Conservation (phyloP, 495 filamentous ascomycete species). For the Geoglossum glabrum region DNA sequence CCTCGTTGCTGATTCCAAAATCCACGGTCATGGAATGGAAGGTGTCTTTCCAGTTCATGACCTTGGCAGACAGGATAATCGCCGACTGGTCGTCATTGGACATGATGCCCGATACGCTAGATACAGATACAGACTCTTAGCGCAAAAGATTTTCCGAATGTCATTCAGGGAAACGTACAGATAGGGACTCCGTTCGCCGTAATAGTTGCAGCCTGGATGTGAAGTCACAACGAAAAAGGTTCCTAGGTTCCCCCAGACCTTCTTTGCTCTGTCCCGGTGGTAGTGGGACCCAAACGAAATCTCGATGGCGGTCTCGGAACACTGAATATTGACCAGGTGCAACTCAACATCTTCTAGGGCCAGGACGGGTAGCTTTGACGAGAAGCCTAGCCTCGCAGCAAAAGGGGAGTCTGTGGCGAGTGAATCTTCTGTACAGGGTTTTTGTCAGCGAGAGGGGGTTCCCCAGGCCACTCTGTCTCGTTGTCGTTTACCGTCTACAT, state of each 20-base stretch:
- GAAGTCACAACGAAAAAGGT: conserved; percentile 16
- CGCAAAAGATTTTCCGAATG: neutral
- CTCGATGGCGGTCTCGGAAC: conserved; percentile 8
- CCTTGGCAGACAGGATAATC: neutral
- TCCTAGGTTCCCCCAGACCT: neutral
- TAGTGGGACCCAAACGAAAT: conserved; percentile 8
- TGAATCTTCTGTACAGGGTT: neutral
- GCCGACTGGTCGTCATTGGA: neutral
- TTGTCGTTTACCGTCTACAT: neutral
- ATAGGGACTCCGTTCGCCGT: conserved; percentile 14
- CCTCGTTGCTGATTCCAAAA: conserved; percentile 8
- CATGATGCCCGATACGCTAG: neutral
- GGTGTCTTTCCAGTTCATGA: conserved; percentile 8
- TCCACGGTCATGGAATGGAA: conserved; percentile 10
- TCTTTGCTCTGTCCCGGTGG: neutral
- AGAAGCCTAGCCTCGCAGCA: conserved; percentile 9
- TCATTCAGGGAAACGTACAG: conserved; percentile 8
- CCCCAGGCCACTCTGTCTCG: neutral
- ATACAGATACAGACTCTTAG: too few relatives aligned
- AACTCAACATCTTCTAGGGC: conserved; percentile 15
- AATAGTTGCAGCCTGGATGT: conserved; percentile 14
- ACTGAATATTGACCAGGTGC: conserved; percentile 10
- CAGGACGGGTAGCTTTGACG: conserved; percentile 12
- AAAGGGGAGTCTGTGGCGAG: conserved; percentile 3
- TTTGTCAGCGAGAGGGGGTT: neutral